Percentiles rank a stretch among this genome's conserved stretches.
phyloP scores from a whole-genome alignment of 73 alveolate genomes.

The Blepharisma japonicum region DNA sequence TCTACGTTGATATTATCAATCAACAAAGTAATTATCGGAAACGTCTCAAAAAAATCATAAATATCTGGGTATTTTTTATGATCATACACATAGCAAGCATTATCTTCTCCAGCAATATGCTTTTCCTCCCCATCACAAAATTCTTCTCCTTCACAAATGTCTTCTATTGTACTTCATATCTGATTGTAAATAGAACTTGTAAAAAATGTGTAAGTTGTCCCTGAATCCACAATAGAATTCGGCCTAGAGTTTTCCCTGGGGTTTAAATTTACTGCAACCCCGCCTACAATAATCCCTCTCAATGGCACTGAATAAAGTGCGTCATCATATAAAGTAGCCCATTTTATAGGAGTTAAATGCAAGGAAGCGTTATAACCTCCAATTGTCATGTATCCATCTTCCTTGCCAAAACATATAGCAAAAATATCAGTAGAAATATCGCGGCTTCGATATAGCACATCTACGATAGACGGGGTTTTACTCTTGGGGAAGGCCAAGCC shows the following conservation, averaged over 20 bases:
- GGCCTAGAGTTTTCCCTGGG: neutral
- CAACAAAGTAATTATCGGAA: neutral
- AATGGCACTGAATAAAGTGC: neutral
- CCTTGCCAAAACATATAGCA: constrained; percentile 69
- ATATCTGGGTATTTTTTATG: neutral
- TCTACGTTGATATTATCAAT: constrained; percentile 3
- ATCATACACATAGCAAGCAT: constrained; percentile 15
- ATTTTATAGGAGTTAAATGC: neutral
- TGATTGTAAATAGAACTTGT: neutral
- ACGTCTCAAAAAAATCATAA: constrained; percentile 1
- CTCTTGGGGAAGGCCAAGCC: constrained; percentile 58
- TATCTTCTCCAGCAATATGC: constrained; percentile 1
- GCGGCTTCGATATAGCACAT: constrained; percentile 38
- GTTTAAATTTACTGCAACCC: neutral
- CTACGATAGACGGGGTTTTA: constrained; percentile 55
- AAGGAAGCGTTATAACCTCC: constrained; percentile 57
- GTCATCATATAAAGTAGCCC: constrained; percentile 24
- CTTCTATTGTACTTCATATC: neutral
- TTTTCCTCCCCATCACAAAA: constrained; percentile 15
- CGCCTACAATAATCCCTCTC: neutral
- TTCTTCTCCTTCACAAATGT: neutral
- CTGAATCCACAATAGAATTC: constrained; percentile 25
- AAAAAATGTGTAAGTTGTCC: constrained; percentile 24
- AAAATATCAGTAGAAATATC: constrained; percentile 48
- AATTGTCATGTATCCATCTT: constrained; percentile 55